Conservation (phyloP, 371 early-diverging fungal genomes). For the Blastocladiella emersonii region DNA sequence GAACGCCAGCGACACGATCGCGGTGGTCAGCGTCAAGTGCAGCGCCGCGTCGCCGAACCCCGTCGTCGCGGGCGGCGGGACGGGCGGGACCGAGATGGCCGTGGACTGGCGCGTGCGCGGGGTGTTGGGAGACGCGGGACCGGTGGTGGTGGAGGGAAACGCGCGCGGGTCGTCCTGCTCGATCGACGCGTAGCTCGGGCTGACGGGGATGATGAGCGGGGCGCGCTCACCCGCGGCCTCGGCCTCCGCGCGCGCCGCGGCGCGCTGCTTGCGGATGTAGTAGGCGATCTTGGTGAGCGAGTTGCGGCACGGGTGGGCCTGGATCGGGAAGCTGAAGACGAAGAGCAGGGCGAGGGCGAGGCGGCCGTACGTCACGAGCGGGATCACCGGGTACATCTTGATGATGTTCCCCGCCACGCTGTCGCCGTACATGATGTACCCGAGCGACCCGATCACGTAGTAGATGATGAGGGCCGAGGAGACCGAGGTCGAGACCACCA, state of each 20-base stretch:
- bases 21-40: neutral
- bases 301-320: conserved; percentile 89
- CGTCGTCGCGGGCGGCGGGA: neutral
- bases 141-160: neutral
- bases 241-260: neutral
- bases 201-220: neutral
- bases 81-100: too few species aligned
- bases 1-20: neutral
- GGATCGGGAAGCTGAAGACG: conserved; percentile 92
- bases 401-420: conserved; percentile 79
- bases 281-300: conserved; percentile 73
- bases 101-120: neutral
- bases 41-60: neutral
- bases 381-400: conserved; percentile 54
- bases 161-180: neutral
- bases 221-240: neutral
- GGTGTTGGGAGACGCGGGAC: neutral
- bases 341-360: conserved; percentile 82
- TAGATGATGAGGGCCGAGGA: conserved; percentile 69
- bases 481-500: conserved; percentile 59
- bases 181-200: neutral
- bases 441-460: conserved; percentile 75
- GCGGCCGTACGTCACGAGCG: conserved; percentile 70
- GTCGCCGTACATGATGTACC: conserved; percentile 92
- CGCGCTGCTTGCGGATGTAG: neutral